phyloP scores from a whole-genome alignment of 768 basidiomycete species.

The Trametes cingulata region DNA sequence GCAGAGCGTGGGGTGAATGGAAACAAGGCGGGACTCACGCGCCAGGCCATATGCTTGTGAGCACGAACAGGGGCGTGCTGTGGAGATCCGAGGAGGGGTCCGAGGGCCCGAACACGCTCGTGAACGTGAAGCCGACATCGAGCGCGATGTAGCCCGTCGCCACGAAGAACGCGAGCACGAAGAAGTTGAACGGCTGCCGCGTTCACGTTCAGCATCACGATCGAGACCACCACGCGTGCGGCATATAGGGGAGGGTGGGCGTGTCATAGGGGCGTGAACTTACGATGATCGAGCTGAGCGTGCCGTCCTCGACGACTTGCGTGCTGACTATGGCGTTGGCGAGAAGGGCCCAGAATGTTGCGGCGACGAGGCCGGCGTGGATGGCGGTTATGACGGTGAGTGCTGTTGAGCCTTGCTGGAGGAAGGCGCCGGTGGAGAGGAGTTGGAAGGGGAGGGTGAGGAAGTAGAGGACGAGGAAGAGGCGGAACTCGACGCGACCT shows the following conservation, averaged over 20 bases:
- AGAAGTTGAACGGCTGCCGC: constrained; percentile 59
- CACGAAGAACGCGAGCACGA: constrained; percentile 61
- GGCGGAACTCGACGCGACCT: constrained; percentile 72
- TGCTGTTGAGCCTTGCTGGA: constrained; percentile 73
- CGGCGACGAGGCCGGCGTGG: constrained; percentile 75
- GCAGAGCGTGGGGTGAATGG: neutral
- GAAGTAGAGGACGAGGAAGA: constrained; percentile 66
- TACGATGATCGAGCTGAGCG: constrained; percentile 45
- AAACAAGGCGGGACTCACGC: constrained; percentile 46
- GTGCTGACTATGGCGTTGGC: constrained; percentile 78
- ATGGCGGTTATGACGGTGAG: constrained; percentile 74
- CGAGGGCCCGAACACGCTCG: constrained; percentile 58
- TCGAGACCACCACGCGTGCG: neutral
- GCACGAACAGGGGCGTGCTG: constrained; percentile 76
- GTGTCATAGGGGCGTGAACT: neutral
- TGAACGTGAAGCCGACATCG: constrained; percentile 74
- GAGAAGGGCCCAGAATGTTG: constrained; percentile 78
- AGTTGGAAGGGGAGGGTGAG: constrained; percentile 78
- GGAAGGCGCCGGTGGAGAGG: constrained; percentile 74
- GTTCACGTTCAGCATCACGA: neutral
- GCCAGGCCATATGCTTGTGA: constrained; percentile 80
- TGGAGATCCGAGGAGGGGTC: constrained; percentile 55
- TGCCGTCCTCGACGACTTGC: constrained; percentile 94
- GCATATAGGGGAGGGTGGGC: neutral
- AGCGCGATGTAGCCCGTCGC: constrained; percentile 82